Evolutionary conservation across 2,329 filamentous ascomycete genomes (phyloP).

Genomic region (Sordariomycetes sp.): DNA sequence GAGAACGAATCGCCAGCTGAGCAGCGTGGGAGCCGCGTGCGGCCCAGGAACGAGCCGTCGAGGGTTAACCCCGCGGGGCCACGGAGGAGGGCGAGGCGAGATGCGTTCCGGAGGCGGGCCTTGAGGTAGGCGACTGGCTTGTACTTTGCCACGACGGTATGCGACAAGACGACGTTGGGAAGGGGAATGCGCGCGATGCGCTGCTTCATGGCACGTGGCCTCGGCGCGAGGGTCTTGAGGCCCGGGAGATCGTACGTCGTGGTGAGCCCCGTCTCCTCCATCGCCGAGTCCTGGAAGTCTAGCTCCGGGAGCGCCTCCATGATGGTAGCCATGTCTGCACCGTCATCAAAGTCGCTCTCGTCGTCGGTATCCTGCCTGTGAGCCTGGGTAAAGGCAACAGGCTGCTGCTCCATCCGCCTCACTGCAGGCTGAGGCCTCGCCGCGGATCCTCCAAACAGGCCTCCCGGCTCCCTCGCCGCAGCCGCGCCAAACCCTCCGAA

Average conservation of each 20-base stretch:
- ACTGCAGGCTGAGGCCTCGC: too few relatives aligned
- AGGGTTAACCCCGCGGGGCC: conserved; percentile 44
- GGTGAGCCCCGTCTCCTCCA: conserved; percentile 46
- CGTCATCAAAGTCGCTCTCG: too few relatives aligned
- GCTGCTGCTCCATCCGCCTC: too few relatives aligned
- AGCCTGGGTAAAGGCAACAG: too few relatives aligned
- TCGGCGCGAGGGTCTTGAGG: conserved; percentile 39
- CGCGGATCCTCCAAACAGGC: too few relatives aligned
- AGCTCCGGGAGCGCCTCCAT: conserved; percentile 16
- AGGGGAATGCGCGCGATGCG: conserved; percentile 43
- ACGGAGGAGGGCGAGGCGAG: conserved; percentile 39
- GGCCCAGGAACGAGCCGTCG: conserved; percentile 50
- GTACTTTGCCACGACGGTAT: conserved; percentile 48
- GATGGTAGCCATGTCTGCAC: conserved; percentile 6
- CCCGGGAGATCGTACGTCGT: conserved; percentile 48
- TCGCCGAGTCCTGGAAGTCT: conserved; percentile 35
- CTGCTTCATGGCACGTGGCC: conserved; percentile 37
- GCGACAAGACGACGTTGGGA: conserved; percentile 34
- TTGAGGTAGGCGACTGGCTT: conserved; percentile 46
- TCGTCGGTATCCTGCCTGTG: too few relatives aligned
- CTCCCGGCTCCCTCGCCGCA: too few relatives aligned
- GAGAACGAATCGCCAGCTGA: conserved; percentile 38
- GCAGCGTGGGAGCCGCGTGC: conserved; percentile 39
- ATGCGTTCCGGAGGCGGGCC: conserved; percentile 40
- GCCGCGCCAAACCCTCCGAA: too few relatives aligned